Conservation (phyloP, 495 filamentous ascomycete species). For the Podospora anserina region DNA sequence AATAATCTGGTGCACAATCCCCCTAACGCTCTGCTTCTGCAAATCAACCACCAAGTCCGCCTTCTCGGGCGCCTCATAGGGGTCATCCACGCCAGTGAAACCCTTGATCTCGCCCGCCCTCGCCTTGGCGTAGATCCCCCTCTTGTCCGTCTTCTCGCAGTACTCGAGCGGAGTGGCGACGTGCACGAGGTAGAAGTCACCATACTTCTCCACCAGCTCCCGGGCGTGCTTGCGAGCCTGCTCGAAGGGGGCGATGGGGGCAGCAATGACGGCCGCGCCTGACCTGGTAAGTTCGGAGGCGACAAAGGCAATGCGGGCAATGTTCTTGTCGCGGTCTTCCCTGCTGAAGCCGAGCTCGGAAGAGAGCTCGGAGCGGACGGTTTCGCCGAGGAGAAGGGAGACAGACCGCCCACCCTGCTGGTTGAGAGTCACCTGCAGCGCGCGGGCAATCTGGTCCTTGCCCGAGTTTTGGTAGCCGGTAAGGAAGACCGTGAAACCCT, state of each 20-base stretch:
- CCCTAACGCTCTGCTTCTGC: conserved; percentile 82
- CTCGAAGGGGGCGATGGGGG: conserved; percentile 96
- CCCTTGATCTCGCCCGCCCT: conserved; percentile 92
- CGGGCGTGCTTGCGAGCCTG: conserved; percentile 67
- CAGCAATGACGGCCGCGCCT: conserved; percentile 91
- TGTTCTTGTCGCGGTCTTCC: conserved; percentile 92
- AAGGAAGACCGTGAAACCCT: conserved; percentile 98
- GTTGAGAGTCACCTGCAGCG: conserved; percentile 95
- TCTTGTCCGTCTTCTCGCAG: conserved; percentile 92
- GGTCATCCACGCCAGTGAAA: conserved; percentile 97
- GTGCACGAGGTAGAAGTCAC: conserved; percentile 91
- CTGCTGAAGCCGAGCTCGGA: conserved; percentile 93
- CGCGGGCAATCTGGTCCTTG: conserved; percentile 93
- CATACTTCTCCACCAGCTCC: conserved; percentile 81
- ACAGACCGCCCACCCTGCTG: conserved; percentile 96
- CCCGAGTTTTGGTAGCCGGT: conserved; percentile 95
- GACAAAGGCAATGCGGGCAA: conserved; percentile 94
- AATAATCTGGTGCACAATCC: conserved; percentile 94
- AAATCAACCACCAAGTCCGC: conserved; percentile 80
- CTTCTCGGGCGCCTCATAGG: conserved; percentile 84
- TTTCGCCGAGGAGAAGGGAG: conserved; percentile 90
- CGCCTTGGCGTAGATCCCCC: conserved; percentile 82
- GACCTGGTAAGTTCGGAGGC: conserved; percentile 89
- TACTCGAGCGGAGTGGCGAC: conserved; percentile 89
- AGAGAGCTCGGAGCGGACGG: conserved; percentile 86